Conservation (phyloP, 2,329 filamentous ascomycete genomes). For the Exserohilum turcica region DNA sequence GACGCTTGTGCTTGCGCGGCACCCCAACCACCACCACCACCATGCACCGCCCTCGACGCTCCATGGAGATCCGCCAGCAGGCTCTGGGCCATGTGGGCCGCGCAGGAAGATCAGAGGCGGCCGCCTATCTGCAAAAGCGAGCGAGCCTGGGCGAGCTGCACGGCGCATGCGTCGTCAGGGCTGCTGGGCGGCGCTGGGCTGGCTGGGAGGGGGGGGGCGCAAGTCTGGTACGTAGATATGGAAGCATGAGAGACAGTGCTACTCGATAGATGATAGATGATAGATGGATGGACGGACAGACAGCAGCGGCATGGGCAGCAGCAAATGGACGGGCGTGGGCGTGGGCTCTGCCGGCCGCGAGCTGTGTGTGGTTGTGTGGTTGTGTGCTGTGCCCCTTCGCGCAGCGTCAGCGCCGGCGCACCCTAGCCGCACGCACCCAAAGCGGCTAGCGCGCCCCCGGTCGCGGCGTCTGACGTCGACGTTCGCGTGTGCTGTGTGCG, state of each 20-base stretch:
- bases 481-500: too few relatives aligned
- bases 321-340: too few relatives aligned
- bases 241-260: too few relatives aligned
- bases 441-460: constrained; percentile 13
- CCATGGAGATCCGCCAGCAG: constrained; percentile 14
- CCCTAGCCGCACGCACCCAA: background rate
- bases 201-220: too few relatives aligned
- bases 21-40: constrained; percentile 10
- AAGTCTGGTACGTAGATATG: too few relatives aligned
- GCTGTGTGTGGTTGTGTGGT: background rate
- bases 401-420: constrained; percentile 14
- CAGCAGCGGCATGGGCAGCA: too few relatives aligned
- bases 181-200: background rate
- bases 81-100: constrained; percentile 4
- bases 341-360: too few relatives aligned
- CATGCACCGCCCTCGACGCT: background rate
- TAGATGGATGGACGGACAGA: too few relatives aligned
- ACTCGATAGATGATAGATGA: too few relatives aligned
- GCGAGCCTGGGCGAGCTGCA: constrained; percentile 2
- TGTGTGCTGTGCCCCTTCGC: background rate
- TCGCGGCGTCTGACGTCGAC: constrained; percentile 33
- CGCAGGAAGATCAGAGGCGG: constrained; percentile 7
- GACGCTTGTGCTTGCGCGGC: constrained; percentile 16
- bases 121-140: constrained; percentile 5
- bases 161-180: background rate